phyloP scores from a whole-genome alignment of 2,329 filamentous ascomycete genomes.

The Fusarium anthophilum region DNA sequence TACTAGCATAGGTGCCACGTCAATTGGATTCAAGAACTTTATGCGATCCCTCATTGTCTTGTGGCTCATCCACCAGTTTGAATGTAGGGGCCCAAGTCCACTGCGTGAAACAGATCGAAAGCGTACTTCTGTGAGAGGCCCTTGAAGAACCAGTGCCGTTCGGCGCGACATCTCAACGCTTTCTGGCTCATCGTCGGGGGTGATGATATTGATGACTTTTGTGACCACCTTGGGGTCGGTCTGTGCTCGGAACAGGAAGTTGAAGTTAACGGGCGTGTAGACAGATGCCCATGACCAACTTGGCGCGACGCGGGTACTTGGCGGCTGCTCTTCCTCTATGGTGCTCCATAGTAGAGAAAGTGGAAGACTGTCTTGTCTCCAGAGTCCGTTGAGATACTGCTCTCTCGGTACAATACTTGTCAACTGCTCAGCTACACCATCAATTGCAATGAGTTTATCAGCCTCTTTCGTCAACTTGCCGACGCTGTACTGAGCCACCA shows the following conservation, averaged over 20 bases:
- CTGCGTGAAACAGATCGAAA: neutral
- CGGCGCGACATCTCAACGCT: neutral
- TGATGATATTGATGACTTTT: neutral
- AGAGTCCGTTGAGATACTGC: neutral
- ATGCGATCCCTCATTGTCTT: neutral
- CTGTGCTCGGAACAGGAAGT: slow-evolving; percentile 1
- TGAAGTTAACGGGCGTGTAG: neutral
- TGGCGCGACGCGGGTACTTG: neutral
- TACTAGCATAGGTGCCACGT: neutral
- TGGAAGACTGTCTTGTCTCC: neutral
- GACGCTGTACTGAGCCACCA: slow-evolving; percentile 1
- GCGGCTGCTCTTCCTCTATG: neutral
- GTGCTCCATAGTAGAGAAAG: neutral
- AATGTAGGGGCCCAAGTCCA: neutral
- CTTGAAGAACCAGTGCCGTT: neutral
- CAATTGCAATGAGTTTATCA: neutral
- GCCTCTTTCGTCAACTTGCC: neutral
- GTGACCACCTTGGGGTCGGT: neutral
- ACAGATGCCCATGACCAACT: slow-evolving; percentile 13
- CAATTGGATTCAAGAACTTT: neutral
- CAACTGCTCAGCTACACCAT: slow-evolving; percentile 1
- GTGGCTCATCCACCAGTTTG: neutral
- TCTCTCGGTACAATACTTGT: neutral
- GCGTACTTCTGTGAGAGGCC: neutral
- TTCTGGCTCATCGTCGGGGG: neutral